Evolutionary conservation across 305 asterid genomes (phyloP).

Genomic region (Petunia hybrid): DNA sequence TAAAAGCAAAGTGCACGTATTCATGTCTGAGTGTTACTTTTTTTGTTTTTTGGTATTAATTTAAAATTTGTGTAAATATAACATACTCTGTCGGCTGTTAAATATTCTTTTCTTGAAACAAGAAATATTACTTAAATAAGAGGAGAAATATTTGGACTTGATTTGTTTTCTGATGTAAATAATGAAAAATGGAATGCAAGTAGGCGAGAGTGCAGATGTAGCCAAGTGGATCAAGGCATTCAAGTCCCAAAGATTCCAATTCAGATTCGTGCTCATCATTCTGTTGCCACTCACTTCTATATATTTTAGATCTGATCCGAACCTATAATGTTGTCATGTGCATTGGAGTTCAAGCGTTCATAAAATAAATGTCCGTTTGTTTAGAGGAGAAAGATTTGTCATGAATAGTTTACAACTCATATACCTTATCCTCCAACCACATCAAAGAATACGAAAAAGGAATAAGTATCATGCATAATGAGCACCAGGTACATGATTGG

Average conservation of each 20-base stretch:
- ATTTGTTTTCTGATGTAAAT: conserved; percentile 20
- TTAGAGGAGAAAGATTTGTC: conserved; percentile 1
- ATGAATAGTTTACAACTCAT: neutral
- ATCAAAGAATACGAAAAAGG: neutral
- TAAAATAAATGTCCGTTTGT: conserved; percentile 14
- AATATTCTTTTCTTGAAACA: neutral
- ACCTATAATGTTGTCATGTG: neutral
- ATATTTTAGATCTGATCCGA: neutral
- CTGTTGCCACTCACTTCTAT: conserved; percentile 6
- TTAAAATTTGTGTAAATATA: neutral
- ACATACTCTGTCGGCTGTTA: neutral
- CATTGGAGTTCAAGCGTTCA: neutral
- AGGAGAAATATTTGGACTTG: conserved; percentile 5
- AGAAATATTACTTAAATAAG: neutral
- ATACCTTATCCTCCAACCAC: neutral
- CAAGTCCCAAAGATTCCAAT: neutral
- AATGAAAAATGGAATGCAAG: neutral
- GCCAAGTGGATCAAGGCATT: conserved; percentile 13
- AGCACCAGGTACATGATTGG: conserved; percentile 23
- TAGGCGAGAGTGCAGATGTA: neutral
- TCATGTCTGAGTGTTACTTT: neutral
- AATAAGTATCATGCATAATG: neutral
- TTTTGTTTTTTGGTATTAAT: neutral
- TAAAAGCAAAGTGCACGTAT: neutral
- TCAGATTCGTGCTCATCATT: conserved; percentile 22